These are phyloP conservation scores for Lithospermum erythrorhizon DNA, from an alignment of 257 asterid genomes.

Conservation along the genomic window DNA sequence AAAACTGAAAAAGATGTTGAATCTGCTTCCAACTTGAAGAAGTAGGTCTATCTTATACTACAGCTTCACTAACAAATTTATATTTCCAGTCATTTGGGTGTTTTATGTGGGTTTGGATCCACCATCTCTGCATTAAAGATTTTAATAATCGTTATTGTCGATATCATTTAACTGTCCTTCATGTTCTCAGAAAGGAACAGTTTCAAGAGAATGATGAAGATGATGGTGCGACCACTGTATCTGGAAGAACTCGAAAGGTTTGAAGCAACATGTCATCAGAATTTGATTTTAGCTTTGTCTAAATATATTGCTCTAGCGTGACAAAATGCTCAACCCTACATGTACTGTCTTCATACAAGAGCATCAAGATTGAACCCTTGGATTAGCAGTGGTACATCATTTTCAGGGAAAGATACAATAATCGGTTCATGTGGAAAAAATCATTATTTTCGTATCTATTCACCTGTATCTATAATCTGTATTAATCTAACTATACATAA, in stretches of 20 bases:
- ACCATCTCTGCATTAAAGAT: not conserved
- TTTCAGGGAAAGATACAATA: not conserved
- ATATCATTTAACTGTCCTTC: not conserved
- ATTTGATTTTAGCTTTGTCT: slow-evolving; percentile 1
- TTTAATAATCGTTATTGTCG: slow-evolving; percentile 6
- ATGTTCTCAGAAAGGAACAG: slow-evolving; percentile 31
- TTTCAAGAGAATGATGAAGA: slow-evolving; percentile 30
- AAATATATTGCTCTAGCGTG: not conserved
- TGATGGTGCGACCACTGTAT: slow-evolving; percentile 22
- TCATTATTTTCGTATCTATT: too few relatives aligned
- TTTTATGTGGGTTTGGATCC: not conserved
- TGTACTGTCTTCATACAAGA: not conserved
- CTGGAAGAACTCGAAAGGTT: slow-evolving; percentile 46
- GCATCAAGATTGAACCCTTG: not conserved
- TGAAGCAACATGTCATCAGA: slow-evolving; percentile 1
- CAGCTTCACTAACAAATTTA: slow-evolving; percentile 1
- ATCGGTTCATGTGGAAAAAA: not conserved
- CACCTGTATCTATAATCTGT: not conserved
- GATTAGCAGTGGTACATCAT: not conserved
- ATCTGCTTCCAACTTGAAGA: slow-evolving; percentile 13
- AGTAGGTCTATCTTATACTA: slow-evolving; percentile 26
- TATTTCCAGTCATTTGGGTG: not conserved
- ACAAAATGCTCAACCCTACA: not conserved
- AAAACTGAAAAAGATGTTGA: slow-evolving; percentile 14
- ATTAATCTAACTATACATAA: not conserved